phyloP scores from a whole-genome alignment of 495 filamentous ascomycete genomes.

The Podospora didyma region DNA sequence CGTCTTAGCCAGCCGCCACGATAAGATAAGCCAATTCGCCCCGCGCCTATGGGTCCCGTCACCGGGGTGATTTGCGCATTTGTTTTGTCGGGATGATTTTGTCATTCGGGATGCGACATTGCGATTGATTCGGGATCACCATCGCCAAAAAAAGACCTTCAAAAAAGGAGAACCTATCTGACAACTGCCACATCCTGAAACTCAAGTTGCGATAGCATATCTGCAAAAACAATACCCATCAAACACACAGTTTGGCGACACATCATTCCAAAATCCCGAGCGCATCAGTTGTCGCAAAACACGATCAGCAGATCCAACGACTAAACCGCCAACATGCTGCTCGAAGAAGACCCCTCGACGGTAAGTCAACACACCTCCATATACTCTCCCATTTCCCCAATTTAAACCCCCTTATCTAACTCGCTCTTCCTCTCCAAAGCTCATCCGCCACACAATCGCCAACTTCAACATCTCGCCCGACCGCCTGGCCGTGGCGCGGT shows the following conservation, averaged over 20 bases:
- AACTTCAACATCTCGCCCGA: conserved; percentile 95
- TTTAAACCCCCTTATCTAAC: neutral
- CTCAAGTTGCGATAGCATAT: too few species aligned
- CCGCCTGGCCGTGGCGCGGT: conserved; percentile 78
- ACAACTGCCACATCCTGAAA: too few species aligned
- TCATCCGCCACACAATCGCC: conserved; percentile 82
- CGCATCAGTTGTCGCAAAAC: too few species aligned
- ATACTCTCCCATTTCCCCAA: neutral
- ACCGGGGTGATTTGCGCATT: conserved; percentile 17
- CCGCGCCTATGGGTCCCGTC: conserved; percentile 9
- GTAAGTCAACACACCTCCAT: conserved; percentile 39
- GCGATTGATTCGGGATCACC: neutral
- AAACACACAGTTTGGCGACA: too few species aligned
- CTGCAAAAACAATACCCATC: neutral
- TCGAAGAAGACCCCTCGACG: conserved; percentile 90
- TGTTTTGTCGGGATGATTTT: conserved; percentile 1
- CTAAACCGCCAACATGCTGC: conserved; percentile 66
- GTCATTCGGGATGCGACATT: neutral
- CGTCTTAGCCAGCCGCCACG: conserved; percentile 3
- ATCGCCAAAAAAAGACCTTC: too few species aligned
- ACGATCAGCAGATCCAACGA: neutral
- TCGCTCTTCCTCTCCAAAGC: conserved; percentile 47
- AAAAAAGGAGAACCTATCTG: too few species aligned
- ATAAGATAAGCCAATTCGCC: conserved; percentile 30
- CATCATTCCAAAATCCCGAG: too few species aligned